phyloP scores from a whole-genome alignment of 352 stramenopile genomes.

The Pythium aristosporum region DNA sequence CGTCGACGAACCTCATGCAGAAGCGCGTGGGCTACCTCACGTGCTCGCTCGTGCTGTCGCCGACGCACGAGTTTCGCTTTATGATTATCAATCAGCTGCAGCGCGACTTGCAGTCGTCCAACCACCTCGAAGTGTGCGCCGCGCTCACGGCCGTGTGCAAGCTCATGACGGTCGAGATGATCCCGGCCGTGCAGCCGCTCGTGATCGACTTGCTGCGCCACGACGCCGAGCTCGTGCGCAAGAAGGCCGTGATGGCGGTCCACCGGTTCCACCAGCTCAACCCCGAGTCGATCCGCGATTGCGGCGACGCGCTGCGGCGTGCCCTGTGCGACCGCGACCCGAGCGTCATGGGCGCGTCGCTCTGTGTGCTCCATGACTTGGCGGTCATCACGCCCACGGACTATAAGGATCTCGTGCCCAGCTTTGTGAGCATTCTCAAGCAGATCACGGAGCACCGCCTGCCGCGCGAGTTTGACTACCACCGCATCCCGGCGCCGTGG shows the following conservation, averaged over 20 bases:
- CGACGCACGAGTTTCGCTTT: conserved; percentile 99
- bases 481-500: conserved; percentile 99
- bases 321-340: conserved; percentile 98
- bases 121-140: conserved; percentile 94
- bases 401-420: conserved; percentile 99
- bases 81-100: conserved; percentile 99
- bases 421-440: conserved; percentile 99
- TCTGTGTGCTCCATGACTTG: conserved; percentile 94
- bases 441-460: conserved; percentile 99
- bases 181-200: conserved; percentile 94
- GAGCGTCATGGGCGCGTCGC: conserved; percentile 96
- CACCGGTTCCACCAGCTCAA: conserved; percentile 99
- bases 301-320: conserved; percentile 92
- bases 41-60: conserved; percentile 93
- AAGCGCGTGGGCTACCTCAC: conserved; percentile 98
- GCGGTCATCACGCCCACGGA: conserved; percentile 86
- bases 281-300: conserved; percentile 86
- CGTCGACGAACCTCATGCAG: conserved; percentile 96
- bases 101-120: conserved; percentile 88
- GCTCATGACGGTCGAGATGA: conserved; percentile 98
- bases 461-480: conserved; percentile 98
- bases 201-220: conserved; percentile 96
- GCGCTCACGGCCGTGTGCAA: conserved; percentile 95
- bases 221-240: conserved; percentile 96
- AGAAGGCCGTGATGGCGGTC: conserved; percentile 98